phyloP scores from a whole-genome alignment of 805 yeast genomes.

The Debaryomyces tyrocola region DNA sequence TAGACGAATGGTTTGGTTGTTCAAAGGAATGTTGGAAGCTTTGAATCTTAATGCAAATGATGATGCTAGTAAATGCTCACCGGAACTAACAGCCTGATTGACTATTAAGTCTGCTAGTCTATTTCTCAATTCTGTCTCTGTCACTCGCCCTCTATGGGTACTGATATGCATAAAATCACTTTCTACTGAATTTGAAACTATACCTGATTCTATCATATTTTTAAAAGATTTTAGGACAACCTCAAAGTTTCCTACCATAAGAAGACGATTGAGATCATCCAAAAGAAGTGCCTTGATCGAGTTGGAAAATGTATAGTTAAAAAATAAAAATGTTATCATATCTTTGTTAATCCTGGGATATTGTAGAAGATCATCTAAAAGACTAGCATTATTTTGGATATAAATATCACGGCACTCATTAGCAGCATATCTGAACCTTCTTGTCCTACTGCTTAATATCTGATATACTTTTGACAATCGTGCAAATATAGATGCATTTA shows the following conservation, averaged over 20 bases:
- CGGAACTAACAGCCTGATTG: constrained; percentile 14
- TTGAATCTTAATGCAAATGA: constrained; percentile 14
- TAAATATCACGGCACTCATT: constrained; percentile 16
- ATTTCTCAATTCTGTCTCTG: not conserved
- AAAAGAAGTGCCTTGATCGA: constrained; percentile 19
- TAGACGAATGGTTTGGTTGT: not conserved
- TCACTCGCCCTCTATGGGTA: not conserved
- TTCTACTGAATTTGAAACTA: not conserved
- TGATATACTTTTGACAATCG: constrained; percentile 17
- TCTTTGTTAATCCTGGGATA: constrained; percentile 17
- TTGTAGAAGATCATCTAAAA: constrained; percentile 21
- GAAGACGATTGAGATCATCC: constrained; percentile 14
- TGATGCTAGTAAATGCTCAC: constrained; percentile 23
- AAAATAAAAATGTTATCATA: constrained; percentile 14
- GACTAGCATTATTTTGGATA: constrained; percentile 2
- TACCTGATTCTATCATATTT: not conserved
- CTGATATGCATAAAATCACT: not conserved
- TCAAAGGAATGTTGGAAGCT: constrained; percentile 1
- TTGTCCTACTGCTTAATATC: constrained; percentile 6
- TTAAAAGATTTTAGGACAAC: constrained; percentile 6
- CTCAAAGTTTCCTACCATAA: constrained; percentile 8
- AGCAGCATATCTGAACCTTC: constrained; percentile 11
- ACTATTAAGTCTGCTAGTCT: constrained; percentile 14
- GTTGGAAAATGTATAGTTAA: constrained; percentile 13
- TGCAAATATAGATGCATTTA: constrained; percentile 5